Evolutionary conservation across 257 asterid species (phyloP).

Genomic region (Solanum chiquidenum): DNA sequence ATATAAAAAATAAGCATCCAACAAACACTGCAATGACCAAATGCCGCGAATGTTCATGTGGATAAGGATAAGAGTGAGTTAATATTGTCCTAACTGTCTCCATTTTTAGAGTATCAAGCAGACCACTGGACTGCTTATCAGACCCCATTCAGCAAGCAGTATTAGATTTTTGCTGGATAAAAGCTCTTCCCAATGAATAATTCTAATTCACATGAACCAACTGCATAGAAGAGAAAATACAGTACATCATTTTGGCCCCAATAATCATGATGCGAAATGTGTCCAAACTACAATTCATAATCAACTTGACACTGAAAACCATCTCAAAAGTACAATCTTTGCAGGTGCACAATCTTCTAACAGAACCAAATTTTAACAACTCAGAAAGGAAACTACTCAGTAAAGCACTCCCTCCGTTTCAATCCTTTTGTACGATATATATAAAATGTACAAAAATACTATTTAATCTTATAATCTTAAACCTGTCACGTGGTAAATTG

Average conservation of each 20-base stretch:
- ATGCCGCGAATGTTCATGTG: conserved; percentile 98
- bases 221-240: conserved; percentile 9
- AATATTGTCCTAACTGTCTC: conserved; percentile 87
- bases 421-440: not conserved
- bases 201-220: conserved; percentile 16
- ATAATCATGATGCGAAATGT: conserved; percentile 15
- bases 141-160: conserved; percentile 40
- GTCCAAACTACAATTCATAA: not conserved
- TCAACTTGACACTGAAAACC: not conserved
- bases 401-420: not conserved
- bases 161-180: conserved; percentile 10
- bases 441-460: not conserved
- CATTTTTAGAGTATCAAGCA: conserved; percentile 75
- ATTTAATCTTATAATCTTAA: not conserved
- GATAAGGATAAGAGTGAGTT: conserved; percentile 86
- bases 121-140: conserved; percentile 49
- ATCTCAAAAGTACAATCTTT: not conserved
- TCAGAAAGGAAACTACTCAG: not conserved
- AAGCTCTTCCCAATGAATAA: conserved; percentile 5
- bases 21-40: conserved; percentile 87
- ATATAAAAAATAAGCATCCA: conserved; percentile 93
- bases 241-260: not conserved
- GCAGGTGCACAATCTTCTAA: not conserved
- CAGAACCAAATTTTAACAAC: not conserved
- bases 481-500: not conserved